Evolutionary conservation across 345 rosid genomes (phyloP), one percentile per base, ranked within the genome.

Genomic region (Eucalyptus pauciflora): DNA sequence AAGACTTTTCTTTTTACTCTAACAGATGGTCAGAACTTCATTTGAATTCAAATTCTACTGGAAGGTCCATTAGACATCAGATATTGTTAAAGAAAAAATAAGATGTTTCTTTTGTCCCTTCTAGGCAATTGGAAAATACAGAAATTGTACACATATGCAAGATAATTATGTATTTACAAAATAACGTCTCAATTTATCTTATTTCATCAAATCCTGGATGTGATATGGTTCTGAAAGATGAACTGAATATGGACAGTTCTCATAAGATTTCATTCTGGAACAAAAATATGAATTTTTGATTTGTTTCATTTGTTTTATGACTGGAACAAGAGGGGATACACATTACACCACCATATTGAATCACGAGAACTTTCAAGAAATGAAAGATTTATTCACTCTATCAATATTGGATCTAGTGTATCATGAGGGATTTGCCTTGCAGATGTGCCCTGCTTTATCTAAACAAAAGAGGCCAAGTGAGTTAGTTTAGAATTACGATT

Each of bases 21-120:
- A 56, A 56, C 0, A 56, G 27, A 56, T 56, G 0, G 62, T 56
- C 13, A 56, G 29, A 22, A 22, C 27, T 56, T 56, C 62, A 56
- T 4, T 22, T 22, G 29, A 4, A 24, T 56, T 56, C 62, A 24
- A 56, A 56, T 56, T 24, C 62, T 0, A 1, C 29, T 4, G 12
- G 9, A 0, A 56, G 62, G 62, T 1, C 62, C 0, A 1, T 0
- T 56, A 56, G 29, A 56, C 29, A 56, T 56, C 27, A 56, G 62
- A 56, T 8, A 56, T 22, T 56, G 62, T 22, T 56, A 5, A 56
- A 56, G 62, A 12, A 56, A 56, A 24, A 0, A 0, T 5, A 25
- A 60, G 67, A 60, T 60, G 67, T 60, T 60, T 0, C 31, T 60
- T 60, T 60, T 60, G 31, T 60, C 67, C 67, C 67, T 60, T 60